A percentile compares a stretch with the other conserved stretches of the same genome.
These are phyloP conservation scores for Ophiognomonia clavigignenti-juglandacearum DNA, from an alignment of 2,329 filamentous ascomycete species.

Conservation along the genomic window DNA sequence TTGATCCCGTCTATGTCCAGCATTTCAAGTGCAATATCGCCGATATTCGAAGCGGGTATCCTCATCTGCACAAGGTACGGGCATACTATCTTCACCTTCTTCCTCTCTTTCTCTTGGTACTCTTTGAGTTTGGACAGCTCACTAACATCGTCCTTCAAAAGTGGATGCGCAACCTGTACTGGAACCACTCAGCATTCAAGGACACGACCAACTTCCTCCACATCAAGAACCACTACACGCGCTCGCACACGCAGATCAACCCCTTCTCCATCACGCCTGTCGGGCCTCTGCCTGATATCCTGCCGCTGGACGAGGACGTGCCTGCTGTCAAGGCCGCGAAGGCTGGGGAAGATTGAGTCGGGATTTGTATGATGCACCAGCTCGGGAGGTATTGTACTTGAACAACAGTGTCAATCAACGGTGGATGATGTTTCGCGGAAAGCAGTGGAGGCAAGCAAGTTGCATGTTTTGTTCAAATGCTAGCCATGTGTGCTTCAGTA, in stretches of 20 bases:
- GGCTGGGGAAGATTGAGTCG: not conserved
- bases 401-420: no score
- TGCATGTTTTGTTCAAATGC: no score
- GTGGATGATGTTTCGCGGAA: no score
- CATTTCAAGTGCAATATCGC: conserved; percentile 85
- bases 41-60: conserved; percentile 81
- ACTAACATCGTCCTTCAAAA: not conserved
- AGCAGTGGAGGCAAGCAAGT: no score
- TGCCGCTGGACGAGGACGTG: conserved; percentile 76
- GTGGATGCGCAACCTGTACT: conserved; percentile 83
- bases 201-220: conserved; percentile 89
- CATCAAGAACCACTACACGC: conserved; percentile 75
- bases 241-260: conserved; percentile 62
- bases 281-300: conserved; percentile 77
- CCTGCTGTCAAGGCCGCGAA: conserved; percentile 37
- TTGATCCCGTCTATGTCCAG: conserved; percentile 78
- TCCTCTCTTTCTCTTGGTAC: not conserved
- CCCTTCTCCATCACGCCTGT: conserved; percentile 72
- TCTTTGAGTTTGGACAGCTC: no score
- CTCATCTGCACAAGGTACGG: conserved; percentile 57
- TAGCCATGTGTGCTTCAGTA: no score
- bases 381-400: no score
- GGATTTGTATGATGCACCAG: no score
- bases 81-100: not conserved
- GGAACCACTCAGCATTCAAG: conserved; percentile 71